A percentile compares a stretch with the other conserved stretches of the same genome.
Evolutionary conservation across 352 stramenopile genomes (phyloP).

Genomic region (Pythium insidiosum): DNA sequence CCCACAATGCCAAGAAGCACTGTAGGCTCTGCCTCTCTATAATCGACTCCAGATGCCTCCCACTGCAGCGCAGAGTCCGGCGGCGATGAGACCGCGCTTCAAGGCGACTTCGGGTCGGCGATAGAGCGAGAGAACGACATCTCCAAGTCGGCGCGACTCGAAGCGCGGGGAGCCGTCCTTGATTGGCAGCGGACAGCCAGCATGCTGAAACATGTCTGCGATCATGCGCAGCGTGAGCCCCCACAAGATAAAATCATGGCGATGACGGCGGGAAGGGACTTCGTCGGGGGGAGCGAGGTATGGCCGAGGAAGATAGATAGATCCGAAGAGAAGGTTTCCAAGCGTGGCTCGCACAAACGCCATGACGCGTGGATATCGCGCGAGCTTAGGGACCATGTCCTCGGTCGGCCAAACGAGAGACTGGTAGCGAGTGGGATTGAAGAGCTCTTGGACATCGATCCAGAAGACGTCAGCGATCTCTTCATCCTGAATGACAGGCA

Average conservation of each 20-base stretch:
- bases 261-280: slow-evolving; percentile 28
- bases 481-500: slow-evolving; percentile 39
- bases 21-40: too few species aligned
- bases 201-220: slow-evolving; percentile 33
- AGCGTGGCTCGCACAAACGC: slow-evolving; percentile 24
- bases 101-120: slow-evolving; percentile 43
- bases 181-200: slow-evolving; percentile 36
- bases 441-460: slow-evolving; percentile 76
- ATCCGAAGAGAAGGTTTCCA: slow-evolving; percentile 52
- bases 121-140: slow-evolving; percentile 41
- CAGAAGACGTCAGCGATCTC: slow-evolving; percentile 80
- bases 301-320: slow-evolving; percentile 72
- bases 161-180: slow-evolving; percentile 44
- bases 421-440: slow-evolving; percentile 45
- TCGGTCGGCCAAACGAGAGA: slow-evolving; percentile 48
- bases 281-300: slow-evolving; percentile 25
- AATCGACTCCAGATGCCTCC: slow-evolving; percentile 17
- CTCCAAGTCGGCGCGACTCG: slow-evolving; percentile 36
- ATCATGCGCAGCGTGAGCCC: slow-evolving; percentile 72
- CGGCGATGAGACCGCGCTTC: slow-evolving; percentile 28
- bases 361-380: slow-evolving; percentile 22
- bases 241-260: slow-evolving; percentile 80
- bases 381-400: slow-evolving; percentile 39
- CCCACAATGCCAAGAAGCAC: too few species aligned
- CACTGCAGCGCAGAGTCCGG: slow-evolving; percentile 30